phyloP scores from a whole-genome alignment of 2,329 filamentous ascomycete genomes.

The Clonostachys sp. region DNA sequence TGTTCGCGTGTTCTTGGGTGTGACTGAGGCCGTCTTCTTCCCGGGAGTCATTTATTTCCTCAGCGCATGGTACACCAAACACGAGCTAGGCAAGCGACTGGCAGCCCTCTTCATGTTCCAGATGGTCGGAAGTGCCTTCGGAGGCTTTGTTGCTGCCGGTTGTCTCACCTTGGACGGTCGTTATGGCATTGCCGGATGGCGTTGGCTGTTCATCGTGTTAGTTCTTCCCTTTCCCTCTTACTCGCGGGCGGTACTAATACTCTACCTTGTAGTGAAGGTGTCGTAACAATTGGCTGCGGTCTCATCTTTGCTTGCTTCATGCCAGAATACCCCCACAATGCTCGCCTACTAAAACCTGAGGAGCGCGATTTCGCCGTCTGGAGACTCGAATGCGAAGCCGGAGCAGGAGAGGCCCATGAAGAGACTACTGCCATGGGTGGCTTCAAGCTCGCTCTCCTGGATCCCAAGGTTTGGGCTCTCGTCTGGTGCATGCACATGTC shows the following conservation, averaged over 20 bases:
- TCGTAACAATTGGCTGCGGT: constrained; percentile 58
- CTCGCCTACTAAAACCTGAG: constrained; percentile 8
- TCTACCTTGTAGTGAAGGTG: constrained; percentile 43
- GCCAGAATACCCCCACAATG: constrained; percentile 48
- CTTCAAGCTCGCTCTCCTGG: constrained; percentile 44
- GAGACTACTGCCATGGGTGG: constrained; percentile 51
- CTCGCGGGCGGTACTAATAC: not conserved
- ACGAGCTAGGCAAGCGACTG: constrained; percentile 27
- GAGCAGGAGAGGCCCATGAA: constrained; percentile 54
- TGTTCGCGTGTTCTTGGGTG: constrained; percentile 26
- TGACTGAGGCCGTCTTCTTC: constrained; percentile 30
- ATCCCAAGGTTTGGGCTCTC: constrained; percentile 55
- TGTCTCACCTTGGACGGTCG: constrained; percentile 39
- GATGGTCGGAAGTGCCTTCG: constrained; percentile 37
- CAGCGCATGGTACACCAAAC: constrained; percentile 31
- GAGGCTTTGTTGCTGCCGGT: constrained; percentile 42
- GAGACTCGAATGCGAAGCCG: constrained; percentile 60
- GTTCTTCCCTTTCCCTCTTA: not conserved
- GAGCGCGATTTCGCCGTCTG: constrained; percentile 53
- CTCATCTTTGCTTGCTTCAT: constrained; percentile 49
- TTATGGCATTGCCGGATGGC: constrained; percentile 43
- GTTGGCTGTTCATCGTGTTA: constrained; percentile 44
- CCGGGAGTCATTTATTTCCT: constrained; percentile 32
- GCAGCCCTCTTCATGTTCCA: constrained; percentile 27
- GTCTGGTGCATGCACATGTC: constrained; percentile 30